Evolutionary conservation across 148 eudicot genomes (phyloP), one percentile per base, ranked within the genome.

Genomic region (Rhododendron mucronatum): DNA sequence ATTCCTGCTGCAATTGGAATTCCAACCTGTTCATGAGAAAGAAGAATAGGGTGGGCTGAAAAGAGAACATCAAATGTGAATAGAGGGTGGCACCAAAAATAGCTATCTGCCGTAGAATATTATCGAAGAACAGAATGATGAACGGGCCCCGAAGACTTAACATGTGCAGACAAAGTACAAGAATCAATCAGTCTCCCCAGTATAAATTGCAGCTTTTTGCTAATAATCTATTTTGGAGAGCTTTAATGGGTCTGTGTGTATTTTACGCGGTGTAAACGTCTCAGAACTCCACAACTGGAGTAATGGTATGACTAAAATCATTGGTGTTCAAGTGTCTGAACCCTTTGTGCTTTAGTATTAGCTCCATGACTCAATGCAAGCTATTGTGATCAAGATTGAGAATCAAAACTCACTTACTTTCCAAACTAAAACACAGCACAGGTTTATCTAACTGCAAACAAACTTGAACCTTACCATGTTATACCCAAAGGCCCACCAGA

Each of bases 401-500:
- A 63, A 45, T 30, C 23, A 53, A 48, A 80, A 18, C 23, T 51
- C 4, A 7, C 3, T 12, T 26, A 41, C 21, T 39, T 80, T 28
- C 20, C 26, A 28, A 80, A 47, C 83, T 51, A 83, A 63, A 44
- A 82, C 8, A 23, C 51, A 39, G 55, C 13, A 26, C 37, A 47
- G 69, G 26, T 67, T 63, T 33, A 7, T 7, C 8, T 47, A 41
- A 39, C 11, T 16, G 82, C 23, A 78, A 48, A 78, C 28, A 13
- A 35, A 20, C 37, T 80, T 44, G 48, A 51, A 82, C 83, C 87
- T 88, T 87, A 92, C 94, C 86, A 95, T 93, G 87, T 97, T 97
- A 88, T 95, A 97, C 9, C 91, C 98, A 82, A 97, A 97, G 7
- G 99, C 98, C 98, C 99, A 97, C 98, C 99, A 97, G 13, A 97